These are phyloP conservation scores for Staphylotrichum tortipilum DNA, from an alignment of 495 filamentous ascomycete genomes.

Conservation along the genomic window DNA sequence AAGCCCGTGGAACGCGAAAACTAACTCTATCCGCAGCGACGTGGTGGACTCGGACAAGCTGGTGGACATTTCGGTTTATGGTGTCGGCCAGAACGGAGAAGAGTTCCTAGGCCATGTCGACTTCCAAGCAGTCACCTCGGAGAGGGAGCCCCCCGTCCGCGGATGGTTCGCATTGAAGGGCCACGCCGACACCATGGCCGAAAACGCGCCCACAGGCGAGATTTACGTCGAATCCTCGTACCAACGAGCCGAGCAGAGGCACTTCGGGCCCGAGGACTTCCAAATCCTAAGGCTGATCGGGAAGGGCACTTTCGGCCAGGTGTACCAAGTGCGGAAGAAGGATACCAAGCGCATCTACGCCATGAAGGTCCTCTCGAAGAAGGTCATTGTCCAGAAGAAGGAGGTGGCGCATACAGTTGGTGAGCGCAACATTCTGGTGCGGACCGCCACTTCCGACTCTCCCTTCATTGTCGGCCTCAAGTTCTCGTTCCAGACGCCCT, in stretches of 20 bases:
- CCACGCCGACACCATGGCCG: conserved; percentile 46
- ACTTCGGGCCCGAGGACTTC: conserved; percentile 96
- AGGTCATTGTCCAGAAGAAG: conserved; percentile 99
- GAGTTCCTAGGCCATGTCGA: conserved; percentile 88
- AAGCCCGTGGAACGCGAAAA: not conserved
- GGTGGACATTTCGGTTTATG: conserved; percentile 90
- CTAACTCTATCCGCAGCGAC: conserved; percentile 55
- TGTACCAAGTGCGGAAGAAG: conserved; percentile 98
- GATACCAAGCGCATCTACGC: conserved; percentile 94
- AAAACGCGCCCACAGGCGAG: conserved; percentile 70
- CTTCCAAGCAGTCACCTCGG: conserved; percentile 53
- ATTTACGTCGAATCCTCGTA: conserved; percentile 79
- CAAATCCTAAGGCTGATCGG: conserved; percentile 92
- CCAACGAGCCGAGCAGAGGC: conserved; percentile 82
- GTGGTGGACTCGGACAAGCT: conserved; percentile 88
- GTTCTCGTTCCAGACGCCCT: conserved; percentile 96
- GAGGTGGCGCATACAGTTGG: conserved; percentile 95
- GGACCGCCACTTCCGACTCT: conserved; percentile 90
- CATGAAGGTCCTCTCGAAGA: conserved; percentile 98
- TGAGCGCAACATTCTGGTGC: conserved; percentile 92
- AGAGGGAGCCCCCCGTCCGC: conserved; percentile 62
- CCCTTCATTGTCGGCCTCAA: conserved; percentile 98
- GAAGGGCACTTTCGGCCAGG: conserved; percentile 98
- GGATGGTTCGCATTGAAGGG: conserved; percentile 77
- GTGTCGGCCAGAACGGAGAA: conserved; percentile 68